Conservation (phyloP, 2,329 filamentous ascomycete genomes). For the Fusarium annulatum region DNA sequence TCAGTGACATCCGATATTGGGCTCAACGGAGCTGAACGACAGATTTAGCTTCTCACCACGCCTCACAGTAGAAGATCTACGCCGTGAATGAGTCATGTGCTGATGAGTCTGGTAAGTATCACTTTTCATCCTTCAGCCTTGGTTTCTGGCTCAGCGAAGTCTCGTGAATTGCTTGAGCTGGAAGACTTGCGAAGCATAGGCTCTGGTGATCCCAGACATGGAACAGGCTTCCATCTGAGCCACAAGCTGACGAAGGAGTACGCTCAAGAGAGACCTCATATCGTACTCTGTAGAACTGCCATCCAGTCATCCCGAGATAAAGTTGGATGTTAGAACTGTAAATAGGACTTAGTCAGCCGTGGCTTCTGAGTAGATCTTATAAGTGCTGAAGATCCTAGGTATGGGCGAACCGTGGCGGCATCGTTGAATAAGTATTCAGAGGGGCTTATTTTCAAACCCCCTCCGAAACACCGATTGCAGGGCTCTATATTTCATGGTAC, state of each 20-base stretch:
- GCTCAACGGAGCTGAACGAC: background rate
- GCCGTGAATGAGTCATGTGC: background rate
- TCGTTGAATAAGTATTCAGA: background rate
- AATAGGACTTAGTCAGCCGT: background rate
- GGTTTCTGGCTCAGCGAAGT: background rate
- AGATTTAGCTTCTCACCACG: background rate
- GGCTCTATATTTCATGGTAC: background rate
- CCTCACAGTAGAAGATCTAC: background rate
- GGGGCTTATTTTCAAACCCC: background rate
- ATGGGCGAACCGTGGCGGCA: background rate
- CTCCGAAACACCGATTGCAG: background rate
- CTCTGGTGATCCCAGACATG: background rate
- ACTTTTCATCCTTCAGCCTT: background rate
- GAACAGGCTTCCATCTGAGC: background rate
- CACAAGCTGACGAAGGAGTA: background rate
- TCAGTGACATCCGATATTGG: background rate
- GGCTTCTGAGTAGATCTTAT: background rate
- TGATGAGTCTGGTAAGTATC: background rate
- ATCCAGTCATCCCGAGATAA: background rate
- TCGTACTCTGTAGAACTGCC: background rate
- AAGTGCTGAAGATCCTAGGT: too few relatives aligned
- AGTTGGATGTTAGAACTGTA: background rate
- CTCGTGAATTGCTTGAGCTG: background rate
- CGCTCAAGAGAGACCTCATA: background rate
- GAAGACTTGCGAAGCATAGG: background rate